A percentile compares a stretch with the other conserved stretches of the same genome.
phyloP scores from a whole-genome alignment of 106 monocot species.

The Amphibolis antarctica region DNA sequence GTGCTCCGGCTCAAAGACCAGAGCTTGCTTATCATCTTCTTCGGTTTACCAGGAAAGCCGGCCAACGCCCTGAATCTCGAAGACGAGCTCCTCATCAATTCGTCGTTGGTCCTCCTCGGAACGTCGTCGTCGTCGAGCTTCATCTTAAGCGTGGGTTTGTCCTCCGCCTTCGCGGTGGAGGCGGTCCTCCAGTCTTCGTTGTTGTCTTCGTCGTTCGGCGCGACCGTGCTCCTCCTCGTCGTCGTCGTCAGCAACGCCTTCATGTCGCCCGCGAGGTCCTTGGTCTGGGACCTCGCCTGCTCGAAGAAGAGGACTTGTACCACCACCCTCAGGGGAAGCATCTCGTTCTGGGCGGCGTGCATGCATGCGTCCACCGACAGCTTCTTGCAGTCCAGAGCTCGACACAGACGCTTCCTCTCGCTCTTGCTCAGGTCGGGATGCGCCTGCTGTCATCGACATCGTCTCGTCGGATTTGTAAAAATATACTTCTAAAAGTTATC shows the following conservation, averaged over 20 bases:
- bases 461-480: not conserved
- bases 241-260: slow-evolving; percentile 39
- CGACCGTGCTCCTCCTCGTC: slow-evolving; percentile 9
- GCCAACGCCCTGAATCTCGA: slow-evolving; percentile 49
- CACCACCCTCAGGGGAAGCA: slow-evolving; percentile 62
- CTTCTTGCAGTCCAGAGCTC: slow-evolving; percentile 70
- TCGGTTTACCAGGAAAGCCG: slow-evolving; percentile 51
- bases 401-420: slow-evolving; percentile 51
- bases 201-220: slow-evolving; percentile 10
- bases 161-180: slow-evolving; percentile 15
- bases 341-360: slow-evolving; percentile 78
- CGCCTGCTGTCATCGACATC: slow-evolving; percentile 17
- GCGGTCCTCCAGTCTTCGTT: slow-evolving; percentile 43
- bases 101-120: not conserved
- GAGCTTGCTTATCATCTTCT: slow-evolving; percentile 54
- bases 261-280: slow-evolving; percentile 33
- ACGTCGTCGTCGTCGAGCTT: slow-evolving; percentile 46
- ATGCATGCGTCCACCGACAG: slow-evolving; percentile 67
- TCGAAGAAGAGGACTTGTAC: slow-evolving; percentile 88
- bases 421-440: slow-evolving; percentile 60
- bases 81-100: slow-evolving; percentile 37
- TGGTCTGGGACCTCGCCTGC: slow-evolving; percentile 43
- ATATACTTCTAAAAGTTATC: too few relatives aligned
- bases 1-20: slow-evolving; percentile 58
- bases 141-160: slow-evolving; percentile 64